Percentiles rank a stretch among this genome's conserved stretches.
Evolutionary conservation across 2,329 filamentous ascomycete species (phyloP).

Genomic region (Pestalotiopsis fici): DNA sequence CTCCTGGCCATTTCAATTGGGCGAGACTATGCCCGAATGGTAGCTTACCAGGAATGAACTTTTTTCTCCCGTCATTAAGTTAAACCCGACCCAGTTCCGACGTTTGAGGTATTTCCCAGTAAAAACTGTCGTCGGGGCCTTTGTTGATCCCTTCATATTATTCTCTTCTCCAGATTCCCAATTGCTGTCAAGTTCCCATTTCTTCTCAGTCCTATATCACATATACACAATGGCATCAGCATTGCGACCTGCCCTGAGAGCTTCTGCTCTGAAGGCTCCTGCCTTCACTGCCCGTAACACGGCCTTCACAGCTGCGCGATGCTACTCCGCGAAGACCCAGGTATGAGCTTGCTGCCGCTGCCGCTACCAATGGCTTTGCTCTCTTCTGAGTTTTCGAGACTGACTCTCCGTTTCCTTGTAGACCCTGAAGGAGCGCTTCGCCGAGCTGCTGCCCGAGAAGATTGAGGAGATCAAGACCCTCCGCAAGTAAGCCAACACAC

Average conservation of each 20-base stretch:
- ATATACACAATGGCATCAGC: constrained; percentile 74
- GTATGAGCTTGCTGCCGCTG: constrained; percentile 47
- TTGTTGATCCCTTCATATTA: constrained; percentile 23
- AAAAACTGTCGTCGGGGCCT: constrained; percentile 2
- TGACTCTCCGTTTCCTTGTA: constrained; percentile 38
- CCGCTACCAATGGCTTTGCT: constrained; percentile 12
- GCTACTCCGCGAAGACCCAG: constrained; percentile 91
- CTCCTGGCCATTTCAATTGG: background rate
- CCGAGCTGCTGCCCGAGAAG: constrained; percentile 92
- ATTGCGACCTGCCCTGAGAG: constrained; percentile 68
- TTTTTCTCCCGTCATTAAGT: constrained; percentile 10
- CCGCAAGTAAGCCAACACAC: constrained; percentile 70
- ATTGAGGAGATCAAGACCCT: constrained; percentile 99
- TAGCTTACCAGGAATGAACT: constrained; percentile 7
- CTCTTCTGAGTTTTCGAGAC: constrained; percentile 12
- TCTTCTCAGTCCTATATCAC: constrained; percentile 1
- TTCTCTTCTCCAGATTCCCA: constrained; percentile 15
- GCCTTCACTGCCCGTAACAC: constrained; percentile 68
- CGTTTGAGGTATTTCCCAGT: constrained; percentile 7
- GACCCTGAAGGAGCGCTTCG: constrained; percentile 98
- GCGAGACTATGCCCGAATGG: constrained; percentile 1
- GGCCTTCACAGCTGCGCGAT: constrained; percentile 81
- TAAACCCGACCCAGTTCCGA: constrained; percentile 9
- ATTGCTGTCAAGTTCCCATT: constrained; percentile 2
- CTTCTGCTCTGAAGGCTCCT: constrained; percentile 76